phyloP scores from a whole-genome alignment of 805 yeast species.

The Cyberlindnera xylosilytica region DNA sequence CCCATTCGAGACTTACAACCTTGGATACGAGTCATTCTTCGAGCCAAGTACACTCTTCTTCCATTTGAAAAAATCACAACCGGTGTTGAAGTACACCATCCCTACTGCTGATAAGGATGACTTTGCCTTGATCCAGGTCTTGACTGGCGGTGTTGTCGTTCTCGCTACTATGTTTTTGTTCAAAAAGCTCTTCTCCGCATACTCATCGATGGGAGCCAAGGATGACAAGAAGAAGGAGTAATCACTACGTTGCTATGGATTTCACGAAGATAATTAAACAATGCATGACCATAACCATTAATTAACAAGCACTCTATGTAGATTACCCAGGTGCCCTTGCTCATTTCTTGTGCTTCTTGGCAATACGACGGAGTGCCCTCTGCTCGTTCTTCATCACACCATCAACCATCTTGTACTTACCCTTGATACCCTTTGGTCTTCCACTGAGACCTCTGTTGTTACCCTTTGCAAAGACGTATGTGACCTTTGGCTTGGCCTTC shows the following conservation, averaged over 20 bases:
- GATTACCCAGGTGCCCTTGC: too few species aligned
- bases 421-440: slow-evolving; percentile 95
- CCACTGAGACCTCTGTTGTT: slow-evolving; percentile 83
- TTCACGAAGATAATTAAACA: background rate
- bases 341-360: slow-evolving; percentile 75
- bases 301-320: too few species aligned
- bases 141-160: slow-evolving; percentile 35
- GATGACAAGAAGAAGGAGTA: background rate
- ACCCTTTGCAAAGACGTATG: slow-evolving; percentile 87
- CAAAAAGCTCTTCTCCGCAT: slow-evolving; percentile 19
- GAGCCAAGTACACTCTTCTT: slow-evolving; percentile 43
- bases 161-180: slow-evolving; percentile 34
- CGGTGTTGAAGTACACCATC: slow-evolving; percentile 28
- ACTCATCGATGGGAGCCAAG: background rate
- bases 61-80: slow-evolving; percentile 25
- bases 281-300: background rate
- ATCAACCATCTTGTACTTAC: slow-evolving; percentile 99
- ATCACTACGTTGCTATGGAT: too few species aligned
- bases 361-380: slow-evolving; percentile 86
- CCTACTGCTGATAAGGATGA: slow-evolving; percentile 40
- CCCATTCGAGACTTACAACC: slow-evolving; percentile 37
- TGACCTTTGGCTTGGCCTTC: slow-evolving; percentile 72
- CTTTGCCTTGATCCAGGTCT: slow-evolving; percentile 30
- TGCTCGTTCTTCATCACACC: slow-evolving; percentile 97
- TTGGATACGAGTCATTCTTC: slow-evolving; percentile 46